Conservation (phyloP, 2,329 filamentous ascomycete species). For the Sclerotinia borealis region DNA sequence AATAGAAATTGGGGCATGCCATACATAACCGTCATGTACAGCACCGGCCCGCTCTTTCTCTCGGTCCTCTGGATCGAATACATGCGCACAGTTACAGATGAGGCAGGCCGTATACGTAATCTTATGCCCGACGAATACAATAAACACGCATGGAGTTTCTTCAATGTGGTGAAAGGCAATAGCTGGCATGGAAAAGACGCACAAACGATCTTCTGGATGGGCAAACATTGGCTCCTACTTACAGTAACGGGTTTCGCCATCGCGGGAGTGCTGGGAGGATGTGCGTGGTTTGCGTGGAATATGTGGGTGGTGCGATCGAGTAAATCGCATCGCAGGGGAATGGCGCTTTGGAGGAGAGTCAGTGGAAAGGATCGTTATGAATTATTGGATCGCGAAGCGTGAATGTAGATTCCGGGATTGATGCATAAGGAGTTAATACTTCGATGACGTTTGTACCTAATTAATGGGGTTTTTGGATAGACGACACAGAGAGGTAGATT, state of each 20-base stretch:
- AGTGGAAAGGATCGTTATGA: constrained; percentile 29
- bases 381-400: constrained; percentile 30
- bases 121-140: constrained; percentile 68
- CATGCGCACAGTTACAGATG: constrained; percentile 44
- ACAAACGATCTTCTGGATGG: constrained; percentile 44
- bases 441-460: not conserved
- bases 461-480: not conserved
- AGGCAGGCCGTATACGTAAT: constrained; percentile 54
- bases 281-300: constrained; percentile 29
- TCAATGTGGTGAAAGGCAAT: constrained; percentile 44
- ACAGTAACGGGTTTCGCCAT: constrained; percentile 33
- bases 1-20: constrained; percentile 56
- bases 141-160: constrained; percentile 64
- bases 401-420: not conserved
- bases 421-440: not conserved
- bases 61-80: constrained; percentile 73
- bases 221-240: constrained; percentile 36
- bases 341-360: constrained; percentile 25
- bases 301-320: constrained; percentile 23
- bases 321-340: constrained; percentile 14
- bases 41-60: constrained; percentile 69
- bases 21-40: constrained; percentile 77
- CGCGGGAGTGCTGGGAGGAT: constrained; percentile 26
- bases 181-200: constrained; percentile 45
- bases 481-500: not conserved